These are phyloP conservation scores for Botrytis paeoniae DNA, from an alignment of 2,329 filamentous ascomycete genomes.

Conservation along the genomic window DNA sequence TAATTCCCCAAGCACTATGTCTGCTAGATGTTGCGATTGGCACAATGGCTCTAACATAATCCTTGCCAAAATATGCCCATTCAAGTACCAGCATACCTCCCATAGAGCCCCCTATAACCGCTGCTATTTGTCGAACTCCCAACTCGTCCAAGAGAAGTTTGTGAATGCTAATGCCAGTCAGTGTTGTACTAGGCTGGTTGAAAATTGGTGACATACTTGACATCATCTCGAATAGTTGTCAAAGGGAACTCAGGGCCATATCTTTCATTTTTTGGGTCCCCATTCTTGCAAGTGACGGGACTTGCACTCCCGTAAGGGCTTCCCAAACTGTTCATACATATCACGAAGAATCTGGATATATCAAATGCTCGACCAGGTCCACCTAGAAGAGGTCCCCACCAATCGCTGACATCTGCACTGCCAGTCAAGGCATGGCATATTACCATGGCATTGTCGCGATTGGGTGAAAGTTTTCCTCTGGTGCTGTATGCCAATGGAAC, in stretches of 20 bases:
- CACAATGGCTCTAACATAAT: constrained; percentile 77
- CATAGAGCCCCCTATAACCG: constrained; percentile 79
- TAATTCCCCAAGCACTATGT: constrained; percentile 87
- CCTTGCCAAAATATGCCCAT: constrained; percentile 85
- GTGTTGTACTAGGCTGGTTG: constrained; percentile 21
- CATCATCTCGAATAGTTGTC: constrained; percentile 93
- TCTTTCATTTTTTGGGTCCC: constrained; percentile 66
- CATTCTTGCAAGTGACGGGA: constrained; percentile 84
- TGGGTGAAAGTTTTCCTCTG: constrained; percentile 56
- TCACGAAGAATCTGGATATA: constrained; percentile 76
- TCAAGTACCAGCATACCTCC: constrained; percentile 89
- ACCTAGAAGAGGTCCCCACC: constrained; percentile 82
- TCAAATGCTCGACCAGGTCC: constrained; percentile 78
- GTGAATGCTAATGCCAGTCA: constrained; percentile 59
- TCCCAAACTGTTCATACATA: constrained; percentile 82
- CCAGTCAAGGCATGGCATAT: constrained; percentile 84
- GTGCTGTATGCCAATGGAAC: constrained; percentile 67
- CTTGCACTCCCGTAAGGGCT: constrained; percentile 87
- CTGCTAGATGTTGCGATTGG: constrained; percentile 81
- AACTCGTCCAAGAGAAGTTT: constrained; percentile 77
- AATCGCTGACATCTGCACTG: constrained; percentile 79
- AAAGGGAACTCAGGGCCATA: constrained; percentile 97
- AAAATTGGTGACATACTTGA: constrained; percentile 62
- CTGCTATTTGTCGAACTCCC: constrained; percentile 73
- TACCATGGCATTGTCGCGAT: constrained; percentile 66